Evolutionary conservation across 2,329 filamentous ascomycete species (phyloP).

Genomic region (Gliomastix tumulicola): DNA sequence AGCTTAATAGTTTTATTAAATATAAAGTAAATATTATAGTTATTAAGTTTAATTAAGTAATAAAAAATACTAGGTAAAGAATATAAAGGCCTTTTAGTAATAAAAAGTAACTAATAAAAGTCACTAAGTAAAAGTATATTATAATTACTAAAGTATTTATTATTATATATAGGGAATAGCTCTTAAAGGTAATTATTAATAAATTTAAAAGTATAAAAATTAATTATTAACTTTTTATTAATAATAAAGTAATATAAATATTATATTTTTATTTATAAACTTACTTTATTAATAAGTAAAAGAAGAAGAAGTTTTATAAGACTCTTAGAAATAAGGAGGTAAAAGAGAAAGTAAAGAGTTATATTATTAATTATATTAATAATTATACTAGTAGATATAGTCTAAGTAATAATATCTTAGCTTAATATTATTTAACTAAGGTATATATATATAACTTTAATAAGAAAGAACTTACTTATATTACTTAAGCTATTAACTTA

Average conservation of each 20-base stretch:
- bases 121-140: background rate
- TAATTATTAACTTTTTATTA: background rate
- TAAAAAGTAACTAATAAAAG: background rate
- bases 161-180: background rate
- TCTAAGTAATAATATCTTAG: background rate
- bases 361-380: background rate
- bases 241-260: background rate
- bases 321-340: background rate
- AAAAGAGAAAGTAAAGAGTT: background rate
- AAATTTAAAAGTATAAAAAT: background rate
- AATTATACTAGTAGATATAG: background rate
- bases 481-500: constrained; percentile 2
- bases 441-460: background rate
- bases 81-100: background rate
- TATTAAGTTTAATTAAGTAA: no score
- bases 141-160: background rate
- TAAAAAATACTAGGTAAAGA: background rate
- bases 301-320: background rate
- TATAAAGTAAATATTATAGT: no score
- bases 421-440: background rate
- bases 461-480: constrained; percentile 3
- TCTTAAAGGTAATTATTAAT: background rate
- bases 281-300: background rate
- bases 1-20: no score
- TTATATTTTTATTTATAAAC: background rate